A percentile compares a stretch with the other conserved stretches of the same genome.
phyloP scores from a whole-genome alignment of 305 asterid genomes.

The Solanum chacoense region DNA sequence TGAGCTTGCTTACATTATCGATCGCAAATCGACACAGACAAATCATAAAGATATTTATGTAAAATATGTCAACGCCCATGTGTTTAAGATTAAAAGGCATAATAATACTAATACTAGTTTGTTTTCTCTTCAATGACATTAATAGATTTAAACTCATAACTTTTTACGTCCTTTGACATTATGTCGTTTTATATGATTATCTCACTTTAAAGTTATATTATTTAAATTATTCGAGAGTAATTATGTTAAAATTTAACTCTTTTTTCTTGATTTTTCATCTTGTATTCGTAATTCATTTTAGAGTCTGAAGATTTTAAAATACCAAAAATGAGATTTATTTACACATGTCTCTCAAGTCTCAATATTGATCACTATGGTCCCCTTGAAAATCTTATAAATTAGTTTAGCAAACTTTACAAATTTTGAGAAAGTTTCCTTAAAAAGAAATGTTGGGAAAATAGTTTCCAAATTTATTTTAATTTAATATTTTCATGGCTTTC shows the following conservation, averaged over 20 bases:
- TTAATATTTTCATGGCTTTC: not conserved
- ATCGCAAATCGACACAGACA: not conserved
- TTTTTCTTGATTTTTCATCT: too few species aligned
- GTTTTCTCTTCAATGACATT: not conserved
- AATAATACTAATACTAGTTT: not conserved
- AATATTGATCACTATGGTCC: not conserved
- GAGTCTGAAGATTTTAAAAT: too few species aligned
- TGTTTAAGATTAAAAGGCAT: not conserved
- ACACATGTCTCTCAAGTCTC: not conserved
- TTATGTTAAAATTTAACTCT: too few species aligned
- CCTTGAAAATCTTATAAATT: not conserved
- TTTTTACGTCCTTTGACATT: not conserved
- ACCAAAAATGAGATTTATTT: not conserved
- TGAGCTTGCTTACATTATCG: not conserved
- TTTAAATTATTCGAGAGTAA: not conserved
- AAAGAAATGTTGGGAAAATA: not conserved
- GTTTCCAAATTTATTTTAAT: not conserved
- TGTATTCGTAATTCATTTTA: not conserved
- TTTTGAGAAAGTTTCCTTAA: not conserved
- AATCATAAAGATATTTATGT: not conserved
- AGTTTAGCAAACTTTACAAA: not conserved
- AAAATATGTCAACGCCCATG: not conserved
- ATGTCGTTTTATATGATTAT: not conserved
- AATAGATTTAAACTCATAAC: not conserved
- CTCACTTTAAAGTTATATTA: not conserved